These are phyloP conservation scores for Neonectria sp. DNA, from an alignment of 2,329 filamentous ascomycete species.

Conservation along the genomic window DNA sequence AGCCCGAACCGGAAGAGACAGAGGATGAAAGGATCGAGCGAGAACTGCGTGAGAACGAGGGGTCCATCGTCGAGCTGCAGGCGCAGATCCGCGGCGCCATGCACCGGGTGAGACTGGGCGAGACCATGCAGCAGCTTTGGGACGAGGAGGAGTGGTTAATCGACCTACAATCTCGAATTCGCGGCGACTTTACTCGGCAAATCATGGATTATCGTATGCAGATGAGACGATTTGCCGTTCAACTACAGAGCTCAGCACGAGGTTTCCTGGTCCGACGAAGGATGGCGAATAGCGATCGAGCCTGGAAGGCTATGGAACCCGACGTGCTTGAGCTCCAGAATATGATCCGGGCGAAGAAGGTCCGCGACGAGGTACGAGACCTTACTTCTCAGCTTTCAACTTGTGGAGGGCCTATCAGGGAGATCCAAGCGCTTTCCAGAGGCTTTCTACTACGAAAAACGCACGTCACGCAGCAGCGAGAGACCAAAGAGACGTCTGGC, in stretches of 20 bases:
- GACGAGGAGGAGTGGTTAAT: slow-evolving; percentile 83
- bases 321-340: slow-evolving; percentile 87
- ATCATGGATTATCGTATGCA: slow-evolving; percentile 85
- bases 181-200: slow-evolving; percentile 90
- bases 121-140: slow-evolving; percentile 92
- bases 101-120: slow-evolving; percentile 81
- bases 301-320: slow-evolving; percentile 79
- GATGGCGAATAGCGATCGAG: slow-evolving; percentile 73
- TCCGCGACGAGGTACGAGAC: slow-evolving; percentile 70
- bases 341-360: slow-evolving; percentile 79
- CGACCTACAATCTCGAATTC: slow-evolving; percentile 87
- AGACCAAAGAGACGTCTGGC: slow-evolving; percentile 66
- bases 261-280: slow-evolving; percentile 80
- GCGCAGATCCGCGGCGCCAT: slow-evolving; percentile 88
- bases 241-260: slow-evolving; percentile 84
- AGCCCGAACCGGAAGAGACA: slow-evolving; percentile 86
- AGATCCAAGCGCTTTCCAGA: slow-evolving; percentile 76
- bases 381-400: slow-evolving; percentile 72
- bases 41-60: slow-evolving; percentile 84
- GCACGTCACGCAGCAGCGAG: slow-evolving; percentile 68
- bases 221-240: slow-evolving; percentile 85
- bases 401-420: slow-evolving; percentile 74
- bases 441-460: slow-evolving; percentile 76
- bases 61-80: slow-evolving; percentile 83
- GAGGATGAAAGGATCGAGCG: slow-evolving; percentile 91